Percentiles rank a stretch among this genome's conserved stretches.
Conservation (phyloP, 352 stramenopile species). For the Phytopythium cucurbitacearum region DNA sequence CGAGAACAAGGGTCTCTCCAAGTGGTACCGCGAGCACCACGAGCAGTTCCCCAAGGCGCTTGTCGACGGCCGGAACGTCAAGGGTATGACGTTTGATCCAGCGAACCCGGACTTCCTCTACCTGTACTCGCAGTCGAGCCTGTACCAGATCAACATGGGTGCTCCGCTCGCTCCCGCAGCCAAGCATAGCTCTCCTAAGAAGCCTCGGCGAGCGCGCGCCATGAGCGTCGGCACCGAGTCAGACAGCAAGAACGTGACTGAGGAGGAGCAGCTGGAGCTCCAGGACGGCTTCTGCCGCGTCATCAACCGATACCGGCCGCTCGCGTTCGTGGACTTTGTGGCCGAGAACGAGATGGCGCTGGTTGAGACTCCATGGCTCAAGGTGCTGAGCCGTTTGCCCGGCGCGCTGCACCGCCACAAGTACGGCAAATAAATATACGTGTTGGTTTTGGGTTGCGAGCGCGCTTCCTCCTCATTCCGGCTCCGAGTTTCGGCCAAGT, state of each 20-base stretch:
- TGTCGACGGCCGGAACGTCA: conserved; percentile 67
- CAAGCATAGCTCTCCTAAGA: conserved; percentile 31
- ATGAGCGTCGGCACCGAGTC: conserved; percentile 61
- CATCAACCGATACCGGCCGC: conserved; percentile 77
- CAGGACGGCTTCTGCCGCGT: conserved; percentile 68
- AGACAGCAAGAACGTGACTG: conserved; percentile 50
- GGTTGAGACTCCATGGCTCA: conserved; percentile 83
- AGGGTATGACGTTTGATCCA: conserved; percentile 78
- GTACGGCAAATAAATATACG: conserved; percentile 79
- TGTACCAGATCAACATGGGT: conserved; percentile 84
- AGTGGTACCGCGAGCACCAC: conserved; percentile 69
- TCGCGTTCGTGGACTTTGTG: conserved; percentile 85
- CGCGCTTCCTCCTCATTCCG: conserved; percentile 1
- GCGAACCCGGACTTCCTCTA: conserved; percentile 72
- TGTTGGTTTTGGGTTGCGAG: background rate
- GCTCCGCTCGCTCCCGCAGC: conserved; percentile 4
- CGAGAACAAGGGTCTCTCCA: conserved; percentile 69
- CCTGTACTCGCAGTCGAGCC: conserved; percentile 73
- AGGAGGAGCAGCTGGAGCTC: conserved; percentile 57
- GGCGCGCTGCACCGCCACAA: conserved; percentile 82
- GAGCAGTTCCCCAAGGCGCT: conserved; percentile 72
- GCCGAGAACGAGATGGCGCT: conserved; percentile 70
- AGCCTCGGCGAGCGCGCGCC: conserved; percentile 32
- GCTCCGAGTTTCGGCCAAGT: conserved; percentile 21
- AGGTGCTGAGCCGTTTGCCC: conserved; percentile 78